phyloP scores from a whole-genome alignment of 306 rosid species.

The Geum urbanum region DNA sequence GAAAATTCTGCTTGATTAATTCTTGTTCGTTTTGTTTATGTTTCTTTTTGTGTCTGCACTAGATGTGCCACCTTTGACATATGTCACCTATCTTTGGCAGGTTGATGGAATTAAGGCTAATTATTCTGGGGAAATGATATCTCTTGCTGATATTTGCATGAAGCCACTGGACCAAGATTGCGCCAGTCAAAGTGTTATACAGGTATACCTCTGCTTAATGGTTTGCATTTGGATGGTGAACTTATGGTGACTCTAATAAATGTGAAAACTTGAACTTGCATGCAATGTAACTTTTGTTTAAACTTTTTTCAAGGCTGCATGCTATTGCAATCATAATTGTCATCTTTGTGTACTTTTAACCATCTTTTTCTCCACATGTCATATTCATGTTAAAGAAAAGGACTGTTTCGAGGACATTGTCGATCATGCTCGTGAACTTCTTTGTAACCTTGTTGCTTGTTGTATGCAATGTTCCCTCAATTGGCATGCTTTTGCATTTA shows the following conservation, averaged over 20 bases:
- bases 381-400: background rate
- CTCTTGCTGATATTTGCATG: conserved; percentile 89
- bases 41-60: background rate
- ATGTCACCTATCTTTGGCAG: conserved; percentile 43
- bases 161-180: conserved; percentile 92
- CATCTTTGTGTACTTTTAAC: background rate
- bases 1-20: background rate
- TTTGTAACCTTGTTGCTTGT: background rate
- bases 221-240: conserved; percentile 8
- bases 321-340: background rate
- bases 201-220: conserved; percentile 48
- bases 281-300: background rate
- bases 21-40: background rate
- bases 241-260: background rate
- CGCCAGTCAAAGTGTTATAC: conserved; percentile 89
- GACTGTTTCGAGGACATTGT: background rate
- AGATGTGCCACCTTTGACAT: background rate
- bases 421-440: background rate
- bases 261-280: background rate
- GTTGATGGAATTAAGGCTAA: conserved; percentile 78
- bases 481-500: conserved; percentile 7
- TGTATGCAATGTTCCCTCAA: background rate
- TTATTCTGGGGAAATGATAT: conserved; percentile 57
- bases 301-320: background rate
- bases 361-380: background rate